Base-by-base conservation (phyloP, 2,329 filamentous ascomycete species). In the Plenodomus lindquistii region DNA sequence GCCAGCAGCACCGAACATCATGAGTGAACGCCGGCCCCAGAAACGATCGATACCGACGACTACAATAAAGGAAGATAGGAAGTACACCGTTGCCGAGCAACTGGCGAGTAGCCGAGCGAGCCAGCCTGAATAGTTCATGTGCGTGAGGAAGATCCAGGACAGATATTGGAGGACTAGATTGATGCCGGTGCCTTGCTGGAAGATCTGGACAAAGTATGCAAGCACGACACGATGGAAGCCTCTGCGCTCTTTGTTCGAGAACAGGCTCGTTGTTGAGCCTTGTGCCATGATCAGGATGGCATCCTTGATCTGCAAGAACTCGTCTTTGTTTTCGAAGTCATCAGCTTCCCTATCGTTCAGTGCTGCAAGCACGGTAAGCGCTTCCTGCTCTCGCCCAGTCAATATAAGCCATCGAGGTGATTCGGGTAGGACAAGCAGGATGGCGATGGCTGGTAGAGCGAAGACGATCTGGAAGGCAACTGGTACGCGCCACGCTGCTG, bases 391-490 rank as follows among this genome's bases (percentile, higher is more conserved):
- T 13, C 75, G 73, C 35, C 81, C 81, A 61, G 81, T 81, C 40
- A 83, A 64, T 20, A 84, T 77, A 6, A 85, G 72, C 79, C 81
- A 84, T 43, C 82, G 76, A 9, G 82, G 82, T 0, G 79, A 82
- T 57, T 85, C 82, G 10, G 81, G 81, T 1, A 84, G 71, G 13
- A 73, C 72, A 44, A 79, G 70, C 3, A 79, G 50, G 4, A 81
- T 77, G 36, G 80, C 76, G 41, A 84, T 70, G 20, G 83, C 81
- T 29, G 83, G 70, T 2, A 79, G 48, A 0, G 81, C 80, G 44
- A 84, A 79, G 27, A 82, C 59, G 54, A 82, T 81, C 64, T 85
- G 82, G 63, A 84, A 81, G 7, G 77, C 79, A 42, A 84, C 75
- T 0, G 81, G 81, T 50, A 83, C 80, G 40, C 81, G 73, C 81